Conservation (phyloP, 305 asterid genomes). For the Fraxinus nigra region DNA sequence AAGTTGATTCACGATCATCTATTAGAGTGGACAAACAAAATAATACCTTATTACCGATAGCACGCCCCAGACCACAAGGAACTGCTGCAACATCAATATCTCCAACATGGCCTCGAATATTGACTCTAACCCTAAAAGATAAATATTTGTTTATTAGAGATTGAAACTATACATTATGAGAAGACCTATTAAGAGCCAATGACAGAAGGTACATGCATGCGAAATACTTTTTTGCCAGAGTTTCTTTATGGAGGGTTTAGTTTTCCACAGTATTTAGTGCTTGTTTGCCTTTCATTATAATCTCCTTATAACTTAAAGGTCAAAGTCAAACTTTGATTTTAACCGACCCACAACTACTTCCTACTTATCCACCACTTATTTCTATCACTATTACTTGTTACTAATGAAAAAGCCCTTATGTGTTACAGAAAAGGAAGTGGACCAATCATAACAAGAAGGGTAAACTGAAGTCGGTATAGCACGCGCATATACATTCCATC, state of each 20-base stretch:
- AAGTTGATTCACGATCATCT: constrained; percentile 11
- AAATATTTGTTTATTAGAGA: constrained; percentile 17
- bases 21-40: constrained; percentile 12
- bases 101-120: constrained; percentile 63
- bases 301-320: not conserved
- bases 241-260: not conserved
- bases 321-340: not conserved
- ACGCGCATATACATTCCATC: not conserved
- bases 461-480: not conserved
- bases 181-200: constrained; percentile 2
- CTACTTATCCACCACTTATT: not conserved
- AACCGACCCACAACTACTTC: not conserved
- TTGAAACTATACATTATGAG: not conserved
- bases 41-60: constrained; percentile 88
- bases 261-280: not conserved
- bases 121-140: constrained; percentile 72
- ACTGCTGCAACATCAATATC: constrained; percentile 98
- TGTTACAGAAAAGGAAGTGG: not conserved
- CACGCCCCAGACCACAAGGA: constrained; percentile 96
- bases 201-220: not conserved
- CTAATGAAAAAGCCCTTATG: not conserved
- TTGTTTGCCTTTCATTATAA: not conserved
- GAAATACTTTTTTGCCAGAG: not conserved
- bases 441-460: not conserved
- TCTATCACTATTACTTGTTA: not conserved